phyloP scores from a whole-genome alignment of 2,329 filamentous ascomycete species.

The Pestalotiopsis sp. region DNA sequence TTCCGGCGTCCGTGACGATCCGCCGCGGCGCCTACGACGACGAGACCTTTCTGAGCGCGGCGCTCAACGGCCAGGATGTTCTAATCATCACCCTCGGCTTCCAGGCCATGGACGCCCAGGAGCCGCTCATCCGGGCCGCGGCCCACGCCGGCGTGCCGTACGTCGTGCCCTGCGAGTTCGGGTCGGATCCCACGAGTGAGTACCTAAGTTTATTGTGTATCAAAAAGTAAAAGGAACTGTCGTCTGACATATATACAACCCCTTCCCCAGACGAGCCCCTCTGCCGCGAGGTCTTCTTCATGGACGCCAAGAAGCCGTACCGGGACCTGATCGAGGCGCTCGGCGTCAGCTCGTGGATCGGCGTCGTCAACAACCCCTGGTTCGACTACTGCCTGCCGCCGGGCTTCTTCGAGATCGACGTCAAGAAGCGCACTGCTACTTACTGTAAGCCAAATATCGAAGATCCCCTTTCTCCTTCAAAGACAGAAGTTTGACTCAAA shows the following conservation, averaged over 20 bases:
- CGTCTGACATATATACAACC: too few species aligned
- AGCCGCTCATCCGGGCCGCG: slow-evolving; percentile 33
- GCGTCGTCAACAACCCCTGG: slow-evolving; percentile 35
- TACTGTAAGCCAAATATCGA: slow-evolving; percentile 32
- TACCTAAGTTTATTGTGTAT: neutral
- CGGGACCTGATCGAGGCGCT: slow-evolving; percentile 31
- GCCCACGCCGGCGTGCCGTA: slow-evolving; percentile 32
- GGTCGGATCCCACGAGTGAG: slow-evolving; percentile 26
- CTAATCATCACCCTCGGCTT: slow-evolving; percentile 32
- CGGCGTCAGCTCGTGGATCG: slow-evolving; percentile 34
- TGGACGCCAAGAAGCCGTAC: slow-evolving; percentile 27
- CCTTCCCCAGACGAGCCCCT: slow-evolving; percentile 15
- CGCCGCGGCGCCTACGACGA: slow-evolving; percentile 25
- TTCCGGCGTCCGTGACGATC: slow-evolving; percentile 20
- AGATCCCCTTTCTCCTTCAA: neutral
- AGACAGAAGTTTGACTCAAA: neutral
- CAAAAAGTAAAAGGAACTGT: neutral
- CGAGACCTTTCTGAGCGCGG: slow-evolving; percentile 26
- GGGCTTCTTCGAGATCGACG: slow-evolving; percentile 34
- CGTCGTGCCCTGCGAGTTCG: slow-evolving; percentile 35
- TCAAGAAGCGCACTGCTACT: slow-evolving; percentile 29
- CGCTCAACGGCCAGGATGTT: slow-evolving; percentile 35
- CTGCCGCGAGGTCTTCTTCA: slow-evolving; percentile 23
- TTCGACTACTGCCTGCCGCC: slow-evolving; percentile 31
- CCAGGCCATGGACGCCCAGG: slow-evolving; percentile 24